phyloP scores from a whole-genome alignment of 1,284 basidiomycete species.

The Mixia osmundae region DNA sequence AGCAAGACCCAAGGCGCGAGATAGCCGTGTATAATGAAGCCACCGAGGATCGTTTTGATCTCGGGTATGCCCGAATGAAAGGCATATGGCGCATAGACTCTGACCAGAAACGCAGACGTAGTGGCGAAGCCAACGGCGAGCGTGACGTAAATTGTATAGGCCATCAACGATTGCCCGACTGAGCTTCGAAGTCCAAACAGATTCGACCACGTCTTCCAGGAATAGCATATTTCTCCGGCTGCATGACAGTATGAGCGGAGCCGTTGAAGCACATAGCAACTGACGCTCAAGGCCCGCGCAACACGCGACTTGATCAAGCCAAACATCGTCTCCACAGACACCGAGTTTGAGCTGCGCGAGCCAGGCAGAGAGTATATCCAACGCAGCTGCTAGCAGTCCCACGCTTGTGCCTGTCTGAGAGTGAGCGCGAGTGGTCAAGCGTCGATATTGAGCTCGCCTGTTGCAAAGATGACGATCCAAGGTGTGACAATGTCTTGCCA shows the following conservation, averaged over 20 bases:
- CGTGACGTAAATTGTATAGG: slow-evolving; percentile 48
- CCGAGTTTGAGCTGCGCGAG: slow-evolving; percentile 45
- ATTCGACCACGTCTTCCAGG: slow-evolving; percentile 36
- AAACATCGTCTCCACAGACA: slow-evolving; percentile 41
- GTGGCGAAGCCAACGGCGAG: slow-evolving; percentile 56
- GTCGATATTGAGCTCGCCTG: slow-evolving; percentile 15
- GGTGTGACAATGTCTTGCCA: slow-evolving; percentile 36
- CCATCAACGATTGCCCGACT: slow-evolving; percentile 8
- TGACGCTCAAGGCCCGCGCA: slow-evolving; percentile 47
- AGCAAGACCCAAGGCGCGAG: slow-evolving; percentile 39
- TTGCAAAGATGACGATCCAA: slow-evolving; percentile 42
- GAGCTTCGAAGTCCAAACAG: slow-evolving; percentile 3
- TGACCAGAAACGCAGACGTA: slow-evolving; percentile 38
- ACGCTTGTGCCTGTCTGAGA: slow-evolving; percentile 34
- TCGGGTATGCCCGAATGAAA: slow-evolving; percentile 26
- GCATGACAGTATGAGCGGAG: slow-evolving; percentile 1
- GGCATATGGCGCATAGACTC: slow-evolving; percentile 12
- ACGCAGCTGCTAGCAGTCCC: slow-evolving; percentile 42
- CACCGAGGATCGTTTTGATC: slow-evolving; percentile 87
- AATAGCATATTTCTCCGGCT: slow-evolving; percentile 45
- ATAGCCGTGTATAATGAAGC: slow-evolving; percentile 94
- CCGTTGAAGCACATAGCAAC: slow-evolving; percentile 17
- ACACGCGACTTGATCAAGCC: slow-evolving; percentile 46
- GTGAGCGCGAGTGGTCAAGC: neutral
- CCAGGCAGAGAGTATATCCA: slow-evolving; percentile 53